These are phyloP conservation scores for Cenococcum geophilum DNA, from an alignment of 495 filamentous ascomycete genomes.

Conservation along the genomic window DNA sequence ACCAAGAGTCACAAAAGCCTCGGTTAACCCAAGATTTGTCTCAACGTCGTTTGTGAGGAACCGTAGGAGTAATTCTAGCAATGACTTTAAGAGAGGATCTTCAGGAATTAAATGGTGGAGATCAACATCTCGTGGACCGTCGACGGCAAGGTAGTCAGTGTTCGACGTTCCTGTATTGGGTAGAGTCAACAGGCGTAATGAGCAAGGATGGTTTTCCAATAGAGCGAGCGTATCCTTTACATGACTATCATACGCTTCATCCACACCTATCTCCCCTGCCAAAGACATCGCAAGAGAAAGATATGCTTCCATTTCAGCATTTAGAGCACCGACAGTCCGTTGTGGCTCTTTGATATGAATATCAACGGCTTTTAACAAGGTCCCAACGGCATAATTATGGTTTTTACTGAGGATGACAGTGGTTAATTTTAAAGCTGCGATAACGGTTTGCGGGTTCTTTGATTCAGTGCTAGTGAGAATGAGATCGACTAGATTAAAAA, in stretches of 20 bases:
- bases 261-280: constrained; percentile 61
- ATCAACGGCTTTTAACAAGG: constrained; percentile 60
- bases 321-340: constrained; percentile 71
- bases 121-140: constrained; percentile 16
- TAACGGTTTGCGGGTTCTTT: constrained; percentile 76
- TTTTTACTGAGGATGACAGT: constrained; percentile 80
- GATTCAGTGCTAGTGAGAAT: constrained; percentile 79
- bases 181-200: constrained; percentile 40
- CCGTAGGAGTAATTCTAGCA: constrained; percentile 61
- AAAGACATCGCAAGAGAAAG: constrained; percentile 67
- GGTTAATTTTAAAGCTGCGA: constrained; percentile 77
- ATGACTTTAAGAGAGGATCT: constrained; percentile 68
- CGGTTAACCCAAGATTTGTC: constrained; percentile 79
- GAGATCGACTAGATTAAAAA: constrained; percentile 93
- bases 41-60: constrained; percentile 90
- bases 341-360: constrained; percentile 44
- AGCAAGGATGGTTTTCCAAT: constrained; percentile 78
- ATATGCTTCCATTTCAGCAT: constrained; percentile 70
- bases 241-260: constrained; percentile 76
- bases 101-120: constrained; percentile 22
- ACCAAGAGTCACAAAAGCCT: constrained; percentile 72
- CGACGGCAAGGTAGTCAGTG: constrained; percentile 47
- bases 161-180: constrained; percentile 42
- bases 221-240: constrained; percentile 69
- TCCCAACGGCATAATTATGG: constrained; percentile 74